These are phyloP conservation scores for Coprinellus aureogranulatus DNA, from an alignment of 768 basidiomycete genomes.

Conservation along the genomic window DNA sequence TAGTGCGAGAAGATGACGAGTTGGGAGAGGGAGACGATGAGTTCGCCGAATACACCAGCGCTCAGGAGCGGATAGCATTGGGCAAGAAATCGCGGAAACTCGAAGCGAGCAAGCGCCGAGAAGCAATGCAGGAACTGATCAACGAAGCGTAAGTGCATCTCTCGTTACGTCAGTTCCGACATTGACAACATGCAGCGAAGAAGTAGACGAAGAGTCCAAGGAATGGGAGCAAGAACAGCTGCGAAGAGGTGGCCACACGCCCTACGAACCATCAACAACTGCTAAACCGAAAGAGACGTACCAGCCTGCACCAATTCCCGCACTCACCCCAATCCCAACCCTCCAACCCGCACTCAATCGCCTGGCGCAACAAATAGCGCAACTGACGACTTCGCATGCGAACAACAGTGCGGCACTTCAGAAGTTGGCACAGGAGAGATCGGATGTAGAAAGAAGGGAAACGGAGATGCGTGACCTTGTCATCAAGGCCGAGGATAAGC, in stretches of 20 bases:
- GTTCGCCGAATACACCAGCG: constrained; percentile 83
- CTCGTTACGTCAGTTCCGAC: neutral
- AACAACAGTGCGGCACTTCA: constrained; percentile 55
- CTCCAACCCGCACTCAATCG: constrained; percentile 60
- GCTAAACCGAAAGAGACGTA: constrained; percentile 56
- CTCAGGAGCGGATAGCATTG: constrained; percentile 80
- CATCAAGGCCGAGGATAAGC: constrained; percentile 68
- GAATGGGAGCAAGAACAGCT: constrained; percentile 88
- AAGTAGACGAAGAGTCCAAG: constrained; percentile 78
- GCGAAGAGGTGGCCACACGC: constrained; percentile 63
- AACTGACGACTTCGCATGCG: constrained; percentile 67
- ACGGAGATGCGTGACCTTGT: constrained; percentile 75
- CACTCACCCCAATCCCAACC: constrained; percentile 58
- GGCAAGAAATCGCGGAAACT: constrained; percentile 78
- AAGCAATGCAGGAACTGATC: constrained; percentile 77
- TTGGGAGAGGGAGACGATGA: constrained; percentile 87
- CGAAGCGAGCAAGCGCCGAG: constrained; percentile 64
- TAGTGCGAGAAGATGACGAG: constrained; percentile 85
- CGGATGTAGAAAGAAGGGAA: constrained; percentile 65
- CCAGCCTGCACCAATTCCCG: constrained; percentile 70
- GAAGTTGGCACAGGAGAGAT: constrained; percentile 59
- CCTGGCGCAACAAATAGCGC: constrained; percentile 56
- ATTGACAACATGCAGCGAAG: constrained; percentile 46
- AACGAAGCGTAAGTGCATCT: constrained; percentile 63
- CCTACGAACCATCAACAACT: constrained; percentile 33